Base-by-base conservation (phyloP, 2,329 filamentous ascomycete species). In the Claviceps maximensis region DNA sequence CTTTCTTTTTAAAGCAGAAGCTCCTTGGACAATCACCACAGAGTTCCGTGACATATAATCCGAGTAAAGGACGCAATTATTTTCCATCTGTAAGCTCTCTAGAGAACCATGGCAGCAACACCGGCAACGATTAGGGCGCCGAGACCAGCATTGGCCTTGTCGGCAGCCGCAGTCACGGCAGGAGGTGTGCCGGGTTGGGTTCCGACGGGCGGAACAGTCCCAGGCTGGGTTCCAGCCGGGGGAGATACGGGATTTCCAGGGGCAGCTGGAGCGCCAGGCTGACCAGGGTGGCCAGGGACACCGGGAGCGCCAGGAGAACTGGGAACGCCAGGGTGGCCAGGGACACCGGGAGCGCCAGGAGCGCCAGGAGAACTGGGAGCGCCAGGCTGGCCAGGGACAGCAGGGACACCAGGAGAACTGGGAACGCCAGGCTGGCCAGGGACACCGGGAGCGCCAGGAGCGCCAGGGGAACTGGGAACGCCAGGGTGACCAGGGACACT, bases 121-220 rank as follows among this genome's bases (percentile, higher is more conserved):
- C 67, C 72, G 44, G 65, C 71, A 33, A 71, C 53, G 47, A 70
- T 58, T 44, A 73, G 61, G 52, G 68, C 67, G 27, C 67, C 69
- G 25, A 69, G 50, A 51, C 66, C 67, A 29, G 66, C 59, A 40
- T 62, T 63, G 36, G 63, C 55, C 59, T 66, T 69, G 54, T 62
- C 65, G 47, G 67, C 71, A 23, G 63, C 71, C 41, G 64, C 71
- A 40, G 66, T 66, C 23, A 70, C 59, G 47, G 63, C 58, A 2
- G 60, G 54, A 45, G 64, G 42, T 13, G 12, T 27, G 8, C 15
- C 47, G 29, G 42, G 27, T n/a, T 42, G 27, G n/a, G n/a, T n/a
- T n/a, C n/a, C n/a, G n/a, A n/a, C n/a, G n/a, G n/a, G n/a, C n/a
- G n/a, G n/a, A n/a, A n/a, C n/a, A n/a, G n/a, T n/a, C n/a, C 31